These are phyloP conservation scores for Calonectria ilicicola DNA, from an alignment of 2,329 filamentous ascomycete genomes.

Conservation along the genomic window DNA sequence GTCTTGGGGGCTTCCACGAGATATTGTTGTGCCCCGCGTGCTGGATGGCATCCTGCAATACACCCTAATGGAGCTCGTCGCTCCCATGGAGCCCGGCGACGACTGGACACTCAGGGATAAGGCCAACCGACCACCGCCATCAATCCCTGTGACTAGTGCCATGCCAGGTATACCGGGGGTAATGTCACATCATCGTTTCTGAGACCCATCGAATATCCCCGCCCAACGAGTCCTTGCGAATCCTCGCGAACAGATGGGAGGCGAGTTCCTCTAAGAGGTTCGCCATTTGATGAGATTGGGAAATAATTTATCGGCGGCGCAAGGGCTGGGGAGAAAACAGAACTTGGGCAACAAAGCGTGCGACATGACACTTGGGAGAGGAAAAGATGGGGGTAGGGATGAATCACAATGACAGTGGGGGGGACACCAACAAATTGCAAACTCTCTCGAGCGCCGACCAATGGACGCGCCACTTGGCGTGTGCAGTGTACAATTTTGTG, in stretches of 20 bases:
- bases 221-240: constrained; percentile 25
- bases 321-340: constrained; percentile 22
- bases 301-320: constrained; percentile 33
- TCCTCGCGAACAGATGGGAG: constrained; percentile 26
- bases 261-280: constrained; percentile 19
- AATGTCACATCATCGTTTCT: constrained; percentile 41
- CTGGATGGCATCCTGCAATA: constrained; percentile 61
- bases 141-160: constrained; percentile 44
- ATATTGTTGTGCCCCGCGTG: constrained; percentile 59
- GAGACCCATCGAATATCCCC: constrained; percentile 28
- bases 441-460: constrained; percentile 34
- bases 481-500: constrained; percentile 42
- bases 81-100: constrained; percentile 50
- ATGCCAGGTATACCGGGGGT: constrained; percentile 43
- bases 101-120: constrained; percentile 54
- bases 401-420: constrained; percentile 22
- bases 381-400: constrained; percentile 26
- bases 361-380: constrained; percentile 20
- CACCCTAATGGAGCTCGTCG: constrained; percentile 59
- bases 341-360: constrained; percentile 2
- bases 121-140: constrained; percentile 40
- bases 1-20: constrained; percentile 48
- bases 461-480: constrained; percentile 40
- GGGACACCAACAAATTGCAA: constrained; percentile 27
- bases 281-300: constrained; percentile 28